Conservation (phyloP, 1,284 basidiomycete species). For the Ustilago loliicola region DNA sequence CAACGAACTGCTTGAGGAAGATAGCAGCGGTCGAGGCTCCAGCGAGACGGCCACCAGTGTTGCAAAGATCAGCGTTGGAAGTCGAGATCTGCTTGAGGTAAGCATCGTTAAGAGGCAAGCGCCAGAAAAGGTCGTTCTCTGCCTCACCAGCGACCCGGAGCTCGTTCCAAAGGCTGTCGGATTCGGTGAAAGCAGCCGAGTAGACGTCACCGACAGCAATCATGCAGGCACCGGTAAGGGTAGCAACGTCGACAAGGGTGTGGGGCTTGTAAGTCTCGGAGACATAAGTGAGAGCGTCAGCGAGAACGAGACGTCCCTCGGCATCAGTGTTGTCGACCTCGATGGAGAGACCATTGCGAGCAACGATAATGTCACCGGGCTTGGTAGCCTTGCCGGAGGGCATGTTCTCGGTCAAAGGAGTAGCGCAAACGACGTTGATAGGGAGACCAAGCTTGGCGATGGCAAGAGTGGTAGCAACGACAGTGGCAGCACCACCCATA, state of each 20-base stretch:
- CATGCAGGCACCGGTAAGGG: conserved; percentile 76
- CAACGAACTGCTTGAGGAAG: conserved; percentile 82
- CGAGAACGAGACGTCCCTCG: conserved; percentile 81
- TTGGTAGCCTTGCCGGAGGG: conserved; percentile 81
- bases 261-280: conserved; percentile 83
- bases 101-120: conserved; percentile 78
- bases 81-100: conserved; percentile 82
- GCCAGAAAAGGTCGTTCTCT: conserved; percentile 71
- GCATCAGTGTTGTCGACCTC: conserved; percentile 91
- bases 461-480: conserved; percentile 80
- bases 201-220: conserved; percentile 77
- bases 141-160: conserved; percentile 82
- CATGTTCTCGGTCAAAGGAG: conserved; percentile 84
- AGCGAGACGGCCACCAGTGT: conserved; percentile 79
- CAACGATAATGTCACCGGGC: conserved; percentile 84
- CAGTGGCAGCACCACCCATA: conserved; percentile 77
- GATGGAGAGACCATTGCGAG: conserved; percentile 88
- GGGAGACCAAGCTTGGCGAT: conserved; percentile 85
- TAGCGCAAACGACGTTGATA: conserved; percentile 81
- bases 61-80: conserved; percentile 85
- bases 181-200: conserved; percentile 82
- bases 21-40: conserved; percentile 86
- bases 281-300: conserved; percentile 87
- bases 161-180: conserved; percentile 75
- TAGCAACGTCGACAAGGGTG: conserved; percentile 87